Evolutionary conservation across 768 basidiomycete species (phyloP).

Genomic region (Austroboletus festivus): DNA sequence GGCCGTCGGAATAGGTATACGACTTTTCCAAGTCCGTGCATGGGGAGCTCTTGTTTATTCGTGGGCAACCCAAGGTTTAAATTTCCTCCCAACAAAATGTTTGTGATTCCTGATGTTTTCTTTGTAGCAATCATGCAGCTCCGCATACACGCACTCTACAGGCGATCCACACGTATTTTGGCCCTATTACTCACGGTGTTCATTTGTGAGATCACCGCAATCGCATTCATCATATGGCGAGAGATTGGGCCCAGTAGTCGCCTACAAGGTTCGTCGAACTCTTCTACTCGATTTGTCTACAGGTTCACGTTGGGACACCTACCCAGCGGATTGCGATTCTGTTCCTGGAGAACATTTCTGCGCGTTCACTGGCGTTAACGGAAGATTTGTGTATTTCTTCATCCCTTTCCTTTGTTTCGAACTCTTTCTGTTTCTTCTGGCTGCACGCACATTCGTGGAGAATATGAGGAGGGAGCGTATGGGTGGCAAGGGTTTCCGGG

Average conservation of each 20-base stretch:
- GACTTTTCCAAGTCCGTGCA: conserved; percentile 30
- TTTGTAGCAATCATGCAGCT: conserved; percentile 30
- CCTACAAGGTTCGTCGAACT: conserved; percentile 18
- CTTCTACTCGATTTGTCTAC: too few species aligned
- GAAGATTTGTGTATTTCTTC: conserved; percentile 25
- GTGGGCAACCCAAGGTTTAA: conserved; percentile 32
- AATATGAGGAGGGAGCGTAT: conserved; percentile 2
- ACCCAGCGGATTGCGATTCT: conserved; percentile 9
- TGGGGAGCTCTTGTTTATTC: conserved; percentile 32
- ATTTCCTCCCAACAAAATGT: background rate
- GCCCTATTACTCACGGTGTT: conserved; percentile 18
- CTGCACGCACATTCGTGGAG: conserved; percentile 14
- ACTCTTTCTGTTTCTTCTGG: conserved; percentile 22
- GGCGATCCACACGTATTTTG: conserved; percentile 21
- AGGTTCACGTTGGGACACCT: background rate
- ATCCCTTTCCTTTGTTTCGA: conserved; percentile 33
- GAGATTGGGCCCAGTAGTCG: conserved; percentile 24
- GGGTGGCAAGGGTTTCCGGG: conserved; percentile 1
- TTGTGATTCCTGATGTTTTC: conserved; percentile 4
- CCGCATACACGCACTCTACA: conserved; percentile 34
- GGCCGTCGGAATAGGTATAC: conserved; percentile 16
- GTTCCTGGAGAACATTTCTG: conserved; percentile 15
- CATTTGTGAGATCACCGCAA: conserved; percentile 21
- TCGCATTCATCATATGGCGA: conserved; percentile 25
- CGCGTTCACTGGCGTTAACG: conserved; percentile 21